These are phyloP conservation scores for Lactarius sp. DNA, from an alignment of 768 basidiomycete species.

Conservation along the genomic window DNA sequence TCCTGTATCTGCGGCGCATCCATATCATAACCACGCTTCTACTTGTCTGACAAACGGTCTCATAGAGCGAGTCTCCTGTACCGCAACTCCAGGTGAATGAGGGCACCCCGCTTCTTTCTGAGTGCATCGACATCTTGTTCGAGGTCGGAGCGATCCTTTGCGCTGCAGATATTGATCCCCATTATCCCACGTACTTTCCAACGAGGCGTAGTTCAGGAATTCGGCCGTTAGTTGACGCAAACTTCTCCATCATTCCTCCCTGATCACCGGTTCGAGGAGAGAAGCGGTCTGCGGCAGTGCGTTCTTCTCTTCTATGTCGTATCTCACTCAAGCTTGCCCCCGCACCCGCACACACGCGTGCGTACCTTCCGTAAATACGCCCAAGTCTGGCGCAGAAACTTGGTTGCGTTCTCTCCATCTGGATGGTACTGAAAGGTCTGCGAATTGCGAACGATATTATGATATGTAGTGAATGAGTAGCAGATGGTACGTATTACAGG, in stretches of 20 bases:
- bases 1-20: background rate
- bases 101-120: constrained; percentile 58
- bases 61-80: constrained; percentile 64
- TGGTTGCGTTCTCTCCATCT: constrained; percentile 78
- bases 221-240: constrained; percentile 22
- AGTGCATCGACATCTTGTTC: constrained; percentile 73
- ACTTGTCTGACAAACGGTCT: constrained; percentile 68
- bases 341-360: background rate
- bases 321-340: background rate
- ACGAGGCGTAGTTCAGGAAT: constrained; percentile 6
- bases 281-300: constrained; percentile 43
- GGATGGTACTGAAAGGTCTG: constrained; percentile 47
- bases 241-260: constrained; percentile 26
- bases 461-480: background rate
- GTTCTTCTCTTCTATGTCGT: background rate
- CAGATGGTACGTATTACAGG: background rate
- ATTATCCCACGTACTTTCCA: background rate
- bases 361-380: constrained; percentile 81
- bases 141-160: constrained; percentile 70
- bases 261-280: constrained; percentile 27
- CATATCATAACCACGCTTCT: constrained; percentile 77
- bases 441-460: background rate
- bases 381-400: constrained; percentile 81
- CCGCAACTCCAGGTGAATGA: constrained; percentile 52
- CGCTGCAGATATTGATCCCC: constrained; percentile 41